Evolutionary conservation across 176 grass and related monocot genomes (phyloP).

Genomic region (Tillandsia leiboldiana): DNA sequence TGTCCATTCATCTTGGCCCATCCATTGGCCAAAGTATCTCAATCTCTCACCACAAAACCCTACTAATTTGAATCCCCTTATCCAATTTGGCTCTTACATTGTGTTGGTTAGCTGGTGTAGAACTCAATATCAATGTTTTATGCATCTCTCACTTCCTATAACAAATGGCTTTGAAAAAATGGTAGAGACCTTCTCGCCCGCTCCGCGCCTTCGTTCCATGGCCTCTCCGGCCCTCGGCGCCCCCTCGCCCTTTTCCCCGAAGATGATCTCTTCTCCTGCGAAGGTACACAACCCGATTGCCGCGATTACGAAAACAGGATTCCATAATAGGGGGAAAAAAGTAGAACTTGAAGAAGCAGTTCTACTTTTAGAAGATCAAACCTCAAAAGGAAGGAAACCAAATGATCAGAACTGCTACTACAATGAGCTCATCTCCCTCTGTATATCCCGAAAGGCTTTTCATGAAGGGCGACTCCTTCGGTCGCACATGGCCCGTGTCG

Average conservation of each 20-base stretch:
- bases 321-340: not conserved
- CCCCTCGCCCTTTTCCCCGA: not conserved
- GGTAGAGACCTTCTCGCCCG: not conserved
- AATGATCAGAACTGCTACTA: slow-evolving; percentile 2
- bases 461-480: slow-evolving; percentile 7
- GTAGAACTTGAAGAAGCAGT: not conserved
- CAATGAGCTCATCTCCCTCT: slow-evolving; percentile 19
- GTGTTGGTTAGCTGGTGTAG: too few relatives aligned
- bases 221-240: not conserved
- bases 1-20: not conserved
- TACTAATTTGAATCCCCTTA: not conserved
- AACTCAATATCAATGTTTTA: too few relatives aligned
- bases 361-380: slow-evolving; percentile 1
- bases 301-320: not conserved
- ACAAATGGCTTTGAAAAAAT: not conserved
- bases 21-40: not conserved
- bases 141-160: too few relatives aligned
- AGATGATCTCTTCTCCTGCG: not conserved
- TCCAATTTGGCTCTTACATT: not conserved
- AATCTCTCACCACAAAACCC: not conserved
- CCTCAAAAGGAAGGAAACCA: not conserved
- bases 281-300: not conserved
- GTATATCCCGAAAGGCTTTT: slow-evolving; percentile 20
- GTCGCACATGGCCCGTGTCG: not conserved
- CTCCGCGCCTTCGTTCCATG: not conserved